phyloP scores from a whole-genome alignment of 1,284 basidiomycete species.

The Ustilago curta region DNA sequence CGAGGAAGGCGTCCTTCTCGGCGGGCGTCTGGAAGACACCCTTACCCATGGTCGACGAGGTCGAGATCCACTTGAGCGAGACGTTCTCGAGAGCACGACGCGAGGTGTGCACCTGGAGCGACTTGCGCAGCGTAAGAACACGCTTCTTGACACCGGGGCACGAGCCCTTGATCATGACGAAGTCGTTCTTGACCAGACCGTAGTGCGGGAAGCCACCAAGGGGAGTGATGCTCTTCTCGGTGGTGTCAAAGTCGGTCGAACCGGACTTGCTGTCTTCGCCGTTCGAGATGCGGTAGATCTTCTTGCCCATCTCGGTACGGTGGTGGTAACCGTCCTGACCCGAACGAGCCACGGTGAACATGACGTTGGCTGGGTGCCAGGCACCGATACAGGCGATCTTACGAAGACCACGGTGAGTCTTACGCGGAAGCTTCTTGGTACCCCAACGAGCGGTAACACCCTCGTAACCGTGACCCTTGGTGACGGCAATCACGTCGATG shows the following conservation, averaged over 20 bases:
- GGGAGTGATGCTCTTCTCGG: constrained; percentile 89
- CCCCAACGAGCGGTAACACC: constrained; percentile 99
- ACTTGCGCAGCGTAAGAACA: constrained; percentile 78
- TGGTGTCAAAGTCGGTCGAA: constrained; percentile 77
- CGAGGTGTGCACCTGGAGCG: constrained; percentile 68
- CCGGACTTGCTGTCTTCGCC: constrained; percentile 86
- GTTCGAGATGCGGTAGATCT: constrained; percentile 89
- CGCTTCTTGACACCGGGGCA: constrained; percentile 97
- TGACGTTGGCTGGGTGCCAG: constrained; percentile 98
- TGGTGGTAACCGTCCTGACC: constrained; percentile 99
- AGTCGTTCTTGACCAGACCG: constrained; percentile 98
- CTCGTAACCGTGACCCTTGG: constrained; percentile 99
- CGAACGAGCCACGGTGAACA: constrained; percentile 99
- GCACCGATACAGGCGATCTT: constrained; percentile 98
- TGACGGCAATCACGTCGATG: constrained; percentile 96
- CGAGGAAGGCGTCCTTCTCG: constrained; percentile 95
- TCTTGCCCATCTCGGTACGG: constrained; percentile 94
- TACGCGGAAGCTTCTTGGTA: constrained; percentile 96
- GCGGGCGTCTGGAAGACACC: constrained; percentile 94
- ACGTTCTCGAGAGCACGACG: constrained; percentile 84
- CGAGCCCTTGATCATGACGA: constrained; percentile 81
- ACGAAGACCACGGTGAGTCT: constrained; percentile 99
- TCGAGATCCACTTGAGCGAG: constrained; percentile 98
- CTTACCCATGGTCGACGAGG: constrained; percentile 88
- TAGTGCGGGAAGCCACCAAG: constrained; percentile 99